Evolutionary conservation across 2,329 filamentous ascomycete genomes (phyloP), one percentile per base, ranked within the genome.

Genomic region (Penicillium italicum): DNA sequence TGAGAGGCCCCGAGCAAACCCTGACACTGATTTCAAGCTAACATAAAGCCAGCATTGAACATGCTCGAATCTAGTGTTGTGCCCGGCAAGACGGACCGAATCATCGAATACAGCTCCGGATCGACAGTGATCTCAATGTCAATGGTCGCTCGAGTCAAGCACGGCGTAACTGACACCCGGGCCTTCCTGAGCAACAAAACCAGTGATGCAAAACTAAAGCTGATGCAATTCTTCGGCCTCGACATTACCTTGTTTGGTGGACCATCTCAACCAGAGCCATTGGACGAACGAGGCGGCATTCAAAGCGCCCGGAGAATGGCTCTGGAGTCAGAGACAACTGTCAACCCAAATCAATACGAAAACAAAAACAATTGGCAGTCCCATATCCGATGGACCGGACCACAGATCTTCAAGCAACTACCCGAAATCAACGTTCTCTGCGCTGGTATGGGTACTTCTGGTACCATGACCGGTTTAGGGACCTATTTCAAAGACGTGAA

Each of bases 71-170:
- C 70, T 40, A 73, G 66, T 4, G 72, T 79, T 3, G 67, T 73
- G 3, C 73, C 77, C 0, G 75, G 70, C 12, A 67, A 76, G 59
- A 81, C 79, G 2, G 72, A 80, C 46, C 79, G 79, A 0, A 77
- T 86, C 20, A 77, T 85, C 47, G 84, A 86, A 62, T 82, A 82
- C 54, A 85, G 82, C 66, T 85, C 83, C 1, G 84, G 84, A 0
- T 85, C 82, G 1, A 86, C 84, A 0, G 82, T 85, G 5, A 76
- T 85, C 28, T 85, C 83, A 1, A 80, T 86, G 78, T 78, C 79
- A 0, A 75, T 85, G 62, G 74, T 82, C 10, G 76, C 80, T 0
- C 73, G 82, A 16, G 79, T 80, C 1, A 73, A 80, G 50, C 77
- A 82, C 56, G 78, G 76, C 2, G 71, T 82, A 16, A 65, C 77